phyloP scores from a whole-genome alignment of 768 basidiomycete genomes.

The Leucosporidium scottii region DNA sequence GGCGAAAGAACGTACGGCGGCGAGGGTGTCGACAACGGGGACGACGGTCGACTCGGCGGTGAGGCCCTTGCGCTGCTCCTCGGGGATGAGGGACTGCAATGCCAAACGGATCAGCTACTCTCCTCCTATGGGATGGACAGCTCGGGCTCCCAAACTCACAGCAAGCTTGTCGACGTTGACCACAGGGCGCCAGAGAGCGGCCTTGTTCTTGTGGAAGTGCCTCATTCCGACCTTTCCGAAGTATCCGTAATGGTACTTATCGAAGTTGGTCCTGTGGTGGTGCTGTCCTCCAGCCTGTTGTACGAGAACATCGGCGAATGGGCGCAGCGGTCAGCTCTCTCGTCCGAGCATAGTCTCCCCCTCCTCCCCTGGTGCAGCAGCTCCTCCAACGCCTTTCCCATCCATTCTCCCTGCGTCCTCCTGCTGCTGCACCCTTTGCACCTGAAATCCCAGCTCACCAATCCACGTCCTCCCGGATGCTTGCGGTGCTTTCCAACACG shows the following conservation, averaged over 20 bases:
- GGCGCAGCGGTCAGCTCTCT: background rate
- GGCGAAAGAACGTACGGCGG: conserved; percentile 39
- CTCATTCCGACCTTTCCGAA: conserved; percentile 71
- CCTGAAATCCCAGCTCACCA: conserved; percentile 43
- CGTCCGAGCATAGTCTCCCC: background rate
- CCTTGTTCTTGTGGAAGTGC: conserved; percentile 90
- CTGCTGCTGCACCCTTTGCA: background rate
- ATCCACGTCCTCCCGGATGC: conserved; percentile 99
- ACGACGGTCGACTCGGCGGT: conserved; percentile 71
- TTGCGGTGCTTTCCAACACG: conserved; percentile 99
- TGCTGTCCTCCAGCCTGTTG: conserved; percentile 85
- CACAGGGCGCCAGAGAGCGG: conserved; percentile 82
- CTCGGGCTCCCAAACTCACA: background rate
- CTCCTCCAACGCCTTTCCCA: too few species aligned
- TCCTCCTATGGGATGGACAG: too few species aligned
- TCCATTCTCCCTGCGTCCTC: background rate
- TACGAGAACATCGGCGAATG: too few species aligned
- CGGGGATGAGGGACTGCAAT: conserved; percentile 77
- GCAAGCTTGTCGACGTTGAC: conserved; percentile 96
- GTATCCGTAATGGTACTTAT: conserved; percentile 14
- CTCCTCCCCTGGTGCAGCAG: background rate
- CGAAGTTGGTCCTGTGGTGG: conserved; percentile 63
- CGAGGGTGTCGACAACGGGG: conserved; percentile 80
- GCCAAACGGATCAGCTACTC: background rate
- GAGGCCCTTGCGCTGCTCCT: conserved; percentile 69